Base-by-base conservation (phyloP, 495 filamentous ascomycete species). In the Xylaria bambusicola region DNA sequence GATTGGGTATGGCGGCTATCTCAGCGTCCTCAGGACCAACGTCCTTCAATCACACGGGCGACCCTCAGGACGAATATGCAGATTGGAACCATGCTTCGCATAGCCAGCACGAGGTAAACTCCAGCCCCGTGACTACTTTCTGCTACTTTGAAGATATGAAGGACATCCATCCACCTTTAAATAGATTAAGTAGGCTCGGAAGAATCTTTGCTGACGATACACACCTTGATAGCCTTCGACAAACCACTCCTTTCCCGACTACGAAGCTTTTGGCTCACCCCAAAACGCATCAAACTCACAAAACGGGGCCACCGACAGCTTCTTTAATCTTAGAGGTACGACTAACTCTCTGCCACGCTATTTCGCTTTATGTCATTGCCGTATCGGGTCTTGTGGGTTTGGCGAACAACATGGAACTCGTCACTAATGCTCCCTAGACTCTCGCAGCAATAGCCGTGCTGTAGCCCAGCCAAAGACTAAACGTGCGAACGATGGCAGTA, bases 11-110 rank as follows among this genome's bases (percentile, higher is more conserved):
- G 80, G 77, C 80, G 61, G 70, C 80, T 63, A 77, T 82, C 68
- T 81, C 80, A 52, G 68, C 74, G 42, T 69, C 70, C 58, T 77
- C 79, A 61, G 76, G 73, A 58, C 71, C 73, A 56, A 65, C 77
- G 27, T 74, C 81, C 31, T 63, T 85, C 52, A 80, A 77, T 52
- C 78, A 80, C 49, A 77, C 81, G 27, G 75, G 72, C 58, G 82
- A 77, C 63, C 78, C 77, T 18, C 80, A 84, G 58, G 80, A 75
- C 47, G 74, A 72, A 31, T 71, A 69, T 49, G 74, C 72, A 48
- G 65, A 77, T 54, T 86, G 84, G 84, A 78, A 80, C 58, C 77
- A 79, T 60, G 64, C 76, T 48, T 67, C 78, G 33, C 62, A 69
- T 17, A 52, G 64, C 21, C 64, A 72, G 40, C 54, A 70, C 64